Evolutionary conservation across 2,329 filamentous ascomycete genomes (phyloP).

Genomic region (Paecilomyces sp.): DNA sequence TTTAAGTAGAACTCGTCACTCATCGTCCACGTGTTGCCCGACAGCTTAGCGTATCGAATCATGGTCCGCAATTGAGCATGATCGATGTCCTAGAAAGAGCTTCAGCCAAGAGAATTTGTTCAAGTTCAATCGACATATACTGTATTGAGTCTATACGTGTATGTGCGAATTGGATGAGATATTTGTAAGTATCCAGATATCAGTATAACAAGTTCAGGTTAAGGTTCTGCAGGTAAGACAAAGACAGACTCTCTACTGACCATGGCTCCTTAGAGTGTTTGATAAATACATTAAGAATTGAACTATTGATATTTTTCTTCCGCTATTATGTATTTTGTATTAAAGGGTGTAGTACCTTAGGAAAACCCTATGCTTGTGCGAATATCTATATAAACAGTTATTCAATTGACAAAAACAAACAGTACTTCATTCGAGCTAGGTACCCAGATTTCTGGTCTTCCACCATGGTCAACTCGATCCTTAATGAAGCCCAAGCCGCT

Average conservation of each 20-base stretch:
- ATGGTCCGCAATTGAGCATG: no score
- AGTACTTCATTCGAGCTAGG: not conserved
- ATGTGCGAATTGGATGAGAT: no score
- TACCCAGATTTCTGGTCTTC: not conserved
- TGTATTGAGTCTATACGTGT: no score
- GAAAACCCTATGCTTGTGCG: not conserved
- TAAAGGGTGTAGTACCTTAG: not conserved
- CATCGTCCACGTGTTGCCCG: no score
- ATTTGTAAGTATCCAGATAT: no score
- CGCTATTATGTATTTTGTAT: not conserved
- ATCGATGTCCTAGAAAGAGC: no score
- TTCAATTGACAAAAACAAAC: not conserved
- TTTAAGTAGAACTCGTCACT: no score
- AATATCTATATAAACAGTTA: not conserved
- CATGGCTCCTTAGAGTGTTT: not conserved
- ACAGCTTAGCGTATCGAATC: no score
- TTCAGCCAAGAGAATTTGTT: no score
- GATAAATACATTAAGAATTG: not conserved
- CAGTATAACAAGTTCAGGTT: not conserved
- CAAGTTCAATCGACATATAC: no score
- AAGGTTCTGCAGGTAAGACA: not conserved
- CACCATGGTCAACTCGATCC: not conserved
- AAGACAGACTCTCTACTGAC: not conserved
- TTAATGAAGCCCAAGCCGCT: not conserved
- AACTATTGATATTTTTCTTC: not conserved